Conservation (phyloP, 495 filamentous ascomycete species). For the Sordaria brevicollis region DNA sequence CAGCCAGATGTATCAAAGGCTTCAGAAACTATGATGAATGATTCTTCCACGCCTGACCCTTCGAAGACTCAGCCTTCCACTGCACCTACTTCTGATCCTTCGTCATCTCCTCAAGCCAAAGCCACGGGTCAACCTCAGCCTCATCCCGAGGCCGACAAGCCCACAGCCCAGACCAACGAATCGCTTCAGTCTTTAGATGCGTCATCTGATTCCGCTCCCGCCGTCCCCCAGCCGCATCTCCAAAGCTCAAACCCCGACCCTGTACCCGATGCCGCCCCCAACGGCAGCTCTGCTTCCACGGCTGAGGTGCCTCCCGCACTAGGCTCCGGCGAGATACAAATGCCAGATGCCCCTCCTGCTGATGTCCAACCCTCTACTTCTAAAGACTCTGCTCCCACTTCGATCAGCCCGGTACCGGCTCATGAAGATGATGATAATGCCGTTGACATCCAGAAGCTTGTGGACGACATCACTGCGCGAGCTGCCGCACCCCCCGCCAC, state of each 20-base stretch:
- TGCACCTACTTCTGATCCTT: slow-evolving; percentile 16
- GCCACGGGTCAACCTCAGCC: not conserved
- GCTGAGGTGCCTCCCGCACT: slow-evolving; percentile 1
- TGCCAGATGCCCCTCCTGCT: slow-evolving; percentile 4
- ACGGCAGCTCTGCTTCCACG: slow-evolving; percentile 8
- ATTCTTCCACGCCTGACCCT: slow-evolving; percentile 22
- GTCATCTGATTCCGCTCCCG: slow-evolving; percentile 3
- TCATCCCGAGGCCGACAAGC: not conserved
- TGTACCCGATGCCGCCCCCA: slow-evolving; percentile 5
- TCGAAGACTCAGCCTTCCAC: slow-evolving; percentile 18
- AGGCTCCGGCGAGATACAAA: not conserved
- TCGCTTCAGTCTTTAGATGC: not conserved
- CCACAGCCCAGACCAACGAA: slow-evolving; percentile 4
- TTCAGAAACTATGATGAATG: slow-evolving; percentile 26
- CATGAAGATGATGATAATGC: slow-evolving; percentile 25
- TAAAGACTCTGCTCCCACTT: slow-evolving; percentile 17
- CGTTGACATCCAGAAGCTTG: slow-evolving; percentile 39
- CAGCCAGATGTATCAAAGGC: slow-evolving; percentile 33
- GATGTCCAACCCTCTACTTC: slow-evolving; percentile 7
- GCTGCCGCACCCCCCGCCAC: slow-evolving; percentile 20
- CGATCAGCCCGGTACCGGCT: slow-evolving; percentile 9
- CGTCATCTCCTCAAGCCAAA: slow-evolving; percentile 6
- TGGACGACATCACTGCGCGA: slow-evolving; percentile 41
- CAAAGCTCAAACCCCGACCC: slow-evolving; percentile 1
- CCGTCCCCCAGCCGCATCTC: not conserved